Evolutionary conservation across 2,329 filamentous ascomycete genomes (phyloP).

Genomic region (Alternaria sp.): DNA sequence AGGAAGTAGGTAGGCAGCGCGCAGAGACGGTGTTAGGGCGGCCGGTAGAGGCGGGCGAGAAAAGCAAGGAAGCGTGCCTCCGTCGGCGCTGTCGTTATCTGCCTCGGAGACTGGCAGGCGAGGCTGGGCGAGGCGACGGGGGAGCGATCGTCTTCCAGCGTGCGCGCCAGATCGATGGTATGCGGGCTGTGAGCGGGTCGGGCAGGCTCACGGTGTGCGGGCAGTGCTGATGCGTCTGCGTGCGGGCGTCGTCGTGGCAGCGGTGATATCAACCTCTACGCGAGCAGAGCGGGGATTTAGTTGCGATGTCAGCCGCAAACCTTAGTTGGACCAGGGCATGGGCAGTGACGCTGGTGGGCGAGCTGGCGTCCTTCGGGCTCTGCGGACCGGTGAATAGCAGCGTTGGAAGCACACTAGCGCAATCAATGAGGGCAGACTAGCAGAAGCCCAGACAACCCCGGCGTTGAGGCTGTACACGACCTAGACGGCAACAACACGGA

Average conservation of each 20-base stretch:
- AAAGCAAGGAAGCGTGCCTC: slow-evolving; percentile 54
- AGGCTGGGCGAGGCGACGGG: slow-evolving; percentile 41
- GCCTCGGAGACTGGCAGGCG: slow-evolving; percentile 38
- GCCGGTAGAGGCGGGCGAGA: slow-evolving; percentile 53
- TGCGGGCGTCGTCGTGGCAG: slow-evolving; percentile 18
- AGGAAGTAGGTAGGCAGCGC: slow-evolving; percentile 14
- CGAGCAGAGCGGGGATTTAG: slow-evolving; percentile 31
- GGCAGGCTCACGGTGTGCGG: slow-evolving; percentile 27
- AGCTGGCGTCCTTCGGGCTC: slow-evolving; percentile 24
- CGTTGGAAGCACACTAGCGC: slow-evolving; percentile 29
- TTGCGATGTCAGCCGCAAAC: slow-evolving; percentile 24
- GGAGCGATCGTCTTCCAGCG: slow-evolving; percentile 40
- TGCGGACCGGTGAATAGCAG: slow-evolving; percentile 36
- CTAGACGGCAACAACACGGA: not conserved
- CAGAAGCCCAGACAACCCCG: slow-evolving; percentile 17
- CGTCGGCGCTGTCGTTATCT: slow-evolving; percentile 49
- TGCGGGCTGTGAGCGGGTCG: slow-evolving; percentile 10
- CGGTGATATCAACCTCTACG: slow-evolving; percentile 31
- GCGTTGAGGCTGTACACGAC: slow-evolving; percentile 8
- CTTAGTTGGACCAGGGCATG: slow-evolving; percentile 30
- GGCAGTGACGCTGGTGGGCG: slow-evolving; percentile 24
- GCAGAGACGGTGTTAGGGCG: slow-evolving; percentile 47
- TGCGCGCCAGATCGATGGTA: slow-evolving; percentile 50
- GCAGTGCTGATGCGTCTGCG: slow-evolving; percentile 24
- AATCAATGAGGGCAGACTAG: slow-evolving; percentile 16